Percentiles rank a stretch among this genome's conserved stretches.
phyloP scores from a whole-genome alignment of 169 alveolate species.

The Plasmodium gaboni region DNA sequence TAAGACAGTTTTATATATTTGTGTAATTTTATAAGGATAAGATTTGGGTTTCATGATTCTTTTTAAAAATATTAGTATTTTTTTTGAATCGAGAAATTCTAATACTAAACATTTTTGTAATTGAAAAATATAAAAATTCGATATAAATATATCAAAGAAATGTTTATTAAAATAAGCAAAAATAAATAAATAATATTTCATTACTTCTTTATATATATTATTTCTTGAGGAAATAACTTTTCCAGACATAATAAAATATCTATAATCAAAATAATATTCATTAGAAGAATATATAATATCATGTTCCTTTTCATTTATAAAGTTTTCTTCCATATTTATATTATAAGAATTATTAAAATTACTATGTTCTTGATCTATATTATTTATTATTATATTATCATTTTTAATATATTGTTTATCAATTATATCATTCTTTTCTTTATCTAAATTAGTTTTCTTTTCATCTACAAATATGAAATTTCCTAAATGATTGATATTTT shows the following conservation, averaged over 20 bases:
- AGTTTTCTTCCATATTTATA: not conserved
- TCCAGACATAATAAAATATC: not conserved
- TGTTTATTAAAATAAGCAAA: slow-evolving; percentile 39
- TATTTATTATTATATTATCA: not conserved
- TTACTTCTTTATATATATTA: slow-evolving; percentile 8
- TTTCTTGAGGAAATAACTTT: not conserved
- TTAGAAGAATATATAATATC: not conserved
- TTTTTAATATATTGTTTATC: not conserved
- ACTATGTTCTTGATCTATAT: not conserved
- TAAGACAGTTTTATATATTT: slow-evolving; percentile 26
- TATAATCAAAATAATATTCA: not conserved
- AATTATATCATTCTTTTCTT: not conserved
- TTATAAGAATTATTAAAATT: not conserved
- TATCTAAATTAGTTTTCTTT: not conserved
- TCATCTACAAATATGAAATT: slow-evolving; percentile 2
- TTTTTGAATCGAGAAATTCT: slow-evolving; percentile 12
- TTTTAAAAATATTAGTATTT: slow-evolving; percentile 32
- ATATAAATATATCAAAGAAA: slow-evolving; percentile 31
- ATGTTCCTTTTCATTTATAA: not conserved
- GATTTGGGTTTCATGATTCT: slow-evolving; percentile 33
- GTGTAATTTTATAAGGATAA: slow-evolving; percentile 67
- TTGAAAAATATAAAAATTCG: not conserved
- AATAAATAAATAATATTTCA: slow-evolving; percentile 42
- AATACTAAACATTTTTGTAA: not conserved
- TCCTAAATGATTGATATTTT: not conserved